These are phyloP conservation scores for Herpetomonas tarakana DNA, from an alignment of 208 protist species.

Conservation along the genomic window DNA sequence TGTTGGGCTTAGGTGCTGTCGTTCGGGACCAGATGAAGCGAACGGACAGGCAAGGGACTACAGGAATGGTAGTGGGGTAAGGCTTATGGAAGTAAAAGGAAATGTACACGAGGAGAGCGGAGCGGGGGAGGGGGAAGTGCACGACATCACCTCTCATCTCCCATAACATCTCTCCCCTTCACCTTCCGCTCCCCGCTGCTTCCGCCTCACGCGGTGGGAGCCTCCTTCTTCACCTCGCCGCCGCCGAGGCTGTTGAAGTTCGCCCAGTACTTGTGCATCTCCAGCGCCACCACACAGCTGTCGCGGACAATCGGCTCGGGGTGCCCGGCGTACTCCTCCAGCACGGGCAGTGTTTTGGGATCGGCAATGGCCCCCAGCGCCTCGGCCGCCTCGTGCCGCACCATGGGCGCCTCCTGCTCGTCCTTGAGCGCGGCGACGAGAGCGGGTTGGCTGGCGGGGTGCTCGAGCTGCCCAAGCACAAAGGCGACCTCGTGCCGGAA, in stretches of 20 bases:
- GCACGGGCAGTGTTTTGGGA: constrained; percentile 43
- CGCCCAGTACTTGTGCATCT: constrained; percentile 88
- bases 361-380: constrained; percentile 96
- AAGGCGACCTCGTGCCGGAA: constrained; percentile 98
- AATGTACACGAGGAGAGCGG: no score
- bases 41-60: no score
- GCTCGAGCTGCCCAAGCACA: constrained; percentile 97
- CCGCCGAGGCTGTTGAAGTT: constrained; percentile 59
- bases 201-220: no score
- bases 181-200: no score
- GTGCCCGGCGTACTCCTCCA: constrained; percentile 66
- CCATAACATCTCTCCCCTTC: no score
- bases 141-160: no score
- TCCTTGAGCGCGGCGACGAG: constrained; percentile 72
- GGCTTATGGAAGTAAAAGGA: no score
- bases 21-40: no score
- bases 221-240: no score
- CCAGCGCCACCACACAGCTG: constrained; percentile 82
- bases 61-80: no score
- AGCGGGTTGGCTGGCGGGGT: constrained; percentile 54
- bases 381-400: constrained; percentile 97
- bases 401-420: constrained; percentile 93
- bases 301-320: constrained; percentile 79
- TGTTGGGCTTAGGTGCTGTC: no score
- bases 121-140: no score